A percentile compares a stretch with the other conserved stretches of the same genome.
Conservation (phyloP, 2,329 filamentous ascomycete species). For the Madurella mycetomatis region DNA sequence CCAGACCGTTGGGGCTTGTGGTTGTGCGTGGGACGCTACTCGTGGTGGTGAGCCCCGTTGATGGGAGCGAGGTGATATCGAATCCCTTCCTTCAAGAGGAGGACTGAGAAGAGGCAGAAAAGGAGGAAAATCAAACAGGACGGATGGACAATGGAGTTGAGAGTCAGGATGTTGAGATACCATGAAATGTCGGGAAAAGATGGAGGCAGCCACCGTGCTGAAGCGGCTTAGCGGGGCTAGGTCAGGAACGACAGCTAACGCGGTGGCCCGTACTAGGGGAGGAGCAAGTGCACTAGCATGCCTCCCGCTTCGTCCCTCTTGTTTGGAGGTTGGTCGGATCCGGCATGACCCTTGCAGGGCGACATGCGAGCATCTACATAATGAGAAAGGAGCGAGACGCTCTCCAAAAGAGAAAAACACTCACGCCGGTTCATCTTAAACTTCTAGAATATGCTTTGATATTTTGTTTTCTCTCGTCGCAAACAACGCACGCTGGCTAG, state of each 20-base stretch:
- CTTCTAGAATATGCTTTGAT: not conserved
- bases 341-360: too few species aligned
- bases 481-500: not conserved
- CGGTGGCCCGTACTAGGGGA: too few species aligned
- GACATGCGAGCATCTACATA: too few species aligned
- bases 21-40: slow-evolving; percentile 90
- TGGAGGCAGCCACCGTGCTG: too few species aligned
- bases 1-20: slow-evolving; percentile 75
- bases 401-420: too few species aligned
- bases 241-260: too few species aligned
- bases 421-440: not conserved
- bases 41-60: slow-evolving; percentile 85
- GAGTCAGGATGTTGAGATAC: not conserved
- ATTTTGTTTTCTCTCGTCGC: not conserved
- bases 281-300: too few species aligned
- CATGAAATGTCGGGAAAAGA: too few species aligned
- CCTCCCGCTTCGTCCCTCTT: too few species aligned
- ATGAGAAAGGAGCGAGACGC: too few species aligned
- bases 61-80: slow-evolving; percentile 91
- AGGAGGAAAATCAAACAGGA: not conserved
- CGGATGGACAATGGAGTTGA: not conserved
- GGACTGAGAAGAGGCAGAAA: slow-evolving; percentile 46
- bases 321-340: too few species aligned
- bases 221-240: too few species aligned
- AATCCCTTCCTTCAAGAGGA: slow-evolving; percentile 84